Evolutionary conservation across 768 basidiomycete species (phyloP), one percentile per base, ranked within the genome.

Genomic region (Lyophyllum atratum): DNA sequence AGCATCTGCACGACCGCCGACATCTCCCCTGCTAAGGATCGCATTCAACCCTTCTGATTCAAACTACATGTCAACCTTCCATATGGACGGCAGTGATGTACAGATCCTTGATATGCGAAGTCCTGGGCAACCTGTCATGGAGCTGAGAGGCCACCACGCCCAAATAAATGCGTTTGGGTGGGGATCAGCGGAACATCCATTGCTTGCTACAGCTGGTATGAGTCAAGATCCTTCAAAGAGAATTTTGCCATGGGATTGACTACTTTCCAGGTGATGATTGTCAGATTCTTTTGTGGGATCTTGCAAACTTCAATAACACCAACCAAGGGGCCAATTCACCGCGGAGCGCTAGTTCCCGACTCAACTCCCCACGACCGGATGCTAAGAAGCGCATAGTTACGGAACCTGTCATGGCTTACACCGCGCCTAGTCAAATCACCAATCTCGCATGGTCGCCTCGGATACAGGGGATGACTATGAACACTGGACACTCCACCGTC

Each of bases 31-130:
- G 19, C 79, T 96, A 11, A 81, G 94, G 43, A 91, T 96, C 56
- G 90, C 90, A 24, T 96, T 96, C 77, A 94, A 93, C 66, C 95
- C 95, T 0, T 82, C 86, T 7, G 89, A 92, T 71, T 90, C 94
- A 15, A 95, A 97, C 64, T 97, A 96, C 71, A 92, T 99, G 85
- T 92, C 94, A 12, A 96, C 95, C 2, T 97, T 98, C 72, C 96
- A 98, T 66, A 89, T 93, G 82, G 95, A 97, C 67, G 92, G 92
- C 48, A 72, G 80, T 19, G 91, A 95, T 65, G 82, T 97, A 3
- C 92, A 97, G 69, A 92, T 99, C 25, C 77, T 99, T 59, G 97
- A 99, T 66, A 98, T 98, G 92, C 85, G 97, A 51, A 92, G 88
- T 72, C 97, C 97, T 1, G 97, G 97, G 2, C 87, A 92, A 59